Evolutionary conservation across 1,284 basidiomycete genomes (phyloP), one percentile per base, ranked within the genome.

Genomic region (Heliocybe sulcata): DNA sequence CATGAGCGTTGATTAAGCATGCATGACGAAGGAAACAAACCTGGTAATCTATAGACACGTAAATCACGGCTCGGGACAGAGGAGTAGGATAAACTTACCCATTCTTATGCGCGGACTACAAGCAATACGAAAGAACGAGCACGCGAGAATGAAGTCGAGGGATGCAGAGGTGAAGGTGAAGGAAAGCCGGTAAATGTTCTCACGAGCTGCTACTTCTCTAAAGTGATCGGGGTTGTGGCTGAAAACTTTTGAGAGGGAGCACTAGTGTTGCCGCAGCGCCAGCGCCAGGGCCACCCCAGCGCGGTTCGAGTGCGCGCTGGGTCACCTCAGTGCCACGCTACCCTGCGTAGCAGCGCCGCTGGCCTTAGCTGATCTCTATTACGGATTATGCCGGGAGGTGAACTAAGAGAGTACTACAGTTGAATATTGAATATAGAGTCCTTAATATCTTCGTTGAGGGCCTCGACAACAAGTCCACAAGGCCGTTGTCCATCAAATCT

Each of bases 401-500:
- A 22, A 2, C 1, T 19, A 51, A 22, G 20, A 20, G 3, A 47
- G 25, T 42, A n/a, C n/a, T 66, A 29, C 57, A 78, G 33, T 16
- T 35, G 33, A 9, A 35, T 35, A 35, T 35, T 35, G 16, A 35
- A 35, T 16, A 9, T 16, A 16, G 9, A 9, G 16, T 35, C 33
- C 16, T 35, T 16, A 35, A 9, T 35, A 16, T 35, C n/a, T n/a
- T n/a, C n/a, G n/a, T n/a, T n/a, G n/a, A n/a, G n/a, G n/a, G n/a
- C n/a, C n/a, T n/a, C n/a, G 33, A 35, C 33, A 35, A 9, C 16
- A 16, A 35, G 16, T 35, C 33, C 33, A 35, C 16, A 16, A 35
- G 33, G 33, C 33, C 33, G 9, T 35, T 35, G 16, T 35, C 33
- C 33, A 35, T 35, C 9, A 35, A 35, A 9, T 35, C 33, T 9